A percentile compares a stretch with the other conserved stretches of the same genome.
phyloP scores from a whole-genome alignment of 805 yeast species.

The Wickerhamiella cacticola region DNA sequence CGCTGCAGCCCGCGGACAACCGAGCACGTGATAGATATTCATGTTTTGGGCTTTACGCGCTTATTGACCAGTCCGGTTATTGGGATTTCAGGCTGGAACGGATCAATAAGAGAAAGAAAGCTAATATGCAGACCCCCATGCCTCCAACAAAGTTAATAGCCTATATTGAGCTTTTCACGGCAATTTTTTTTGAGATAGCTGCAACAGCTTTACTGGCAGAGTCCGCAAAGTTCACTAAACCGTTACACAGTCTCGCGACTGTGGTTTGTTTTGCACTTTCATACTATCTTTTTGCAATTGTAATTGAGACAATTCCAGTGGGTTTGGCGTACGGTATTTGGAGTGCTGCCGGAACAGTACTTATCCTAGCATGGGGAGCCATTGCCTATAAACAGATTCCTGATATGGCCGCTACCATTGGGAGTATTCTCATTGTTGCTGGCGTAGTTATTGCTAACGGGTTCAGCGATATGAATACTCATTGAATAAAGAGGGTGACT shows the following conservation, averaged over 20 bases:
- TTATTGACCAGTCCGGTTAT: too few relatives aligned
- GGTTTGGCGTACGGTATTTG: conserved; percentile 12
- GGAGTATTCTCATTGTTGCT: conserved; percentile 7
- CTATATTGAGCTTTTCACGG: conserved; percentile 1
- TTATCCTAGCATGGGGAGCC: conserved; percentile 7
- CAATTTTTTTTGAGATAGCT: conserved; percentile 8
- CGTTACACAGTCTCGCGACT: not conserved
- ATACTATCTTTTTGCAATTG: conserved; percentile 7
- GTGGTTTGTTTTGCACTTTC: conserved; percentile 5
- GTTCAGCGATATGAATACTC: conserved; percentile 8
- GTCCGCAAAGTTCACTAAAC: conserved; percentile 8
- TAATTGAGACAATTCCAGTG: conserved; percentile 8
- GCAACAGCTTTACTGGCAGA: conserved; percentile 9
- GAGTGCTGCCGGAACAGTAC: conserved; percentile 11
- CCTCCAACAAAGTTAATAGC: conserved; percentile 1
- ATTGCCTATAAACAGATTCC: conserved; percentile 9
- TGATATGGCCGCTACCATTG: conserved; percentile 6
- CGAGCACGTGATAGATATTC: too few relatives aligned
- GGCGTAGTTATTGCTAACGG: conserved; percentile 11
- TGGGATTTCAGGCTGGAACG: too few relatives aligned
- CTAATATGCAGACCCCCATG: not conserved
- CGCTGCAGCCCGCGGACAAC: too few relatives aligned
- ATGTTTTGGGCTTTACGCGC: too few relatives aligned
- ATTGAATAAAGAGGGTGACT: too few relatives aligned
- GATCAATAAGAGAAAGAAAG: too few relatives aligned